Evolutionary conservation across 345 rosid genomes (phyloP), one percentile per base, ranked within the genome.

Genomic region (Carallia pectinifolia): DNA sequence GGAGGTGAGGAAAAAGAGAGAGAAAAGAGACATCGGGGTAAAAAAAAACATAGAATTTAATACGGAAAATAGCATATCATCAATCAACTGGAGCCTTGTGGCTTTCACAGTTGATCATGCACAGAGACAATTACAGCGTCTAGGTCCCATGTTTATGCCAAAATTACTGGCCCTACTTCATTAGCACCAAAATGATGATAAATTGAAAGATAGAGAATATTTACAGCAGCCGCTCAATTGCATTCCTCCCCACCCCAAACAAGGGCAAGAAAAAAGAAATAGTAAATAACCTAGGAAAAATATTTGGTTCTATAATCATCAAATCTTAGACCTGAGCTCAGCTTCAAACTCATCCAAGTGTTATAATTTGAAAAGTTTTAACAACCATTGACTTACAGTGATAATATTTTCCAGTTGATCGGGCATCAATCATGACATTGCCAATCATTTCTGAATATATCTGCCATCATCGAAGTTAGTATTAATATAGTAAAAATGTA

Each of bases 381-480:
- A 23, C 33, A 66, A 17, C 30, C 40, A 73, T 54, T 47, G 17
- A 81, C 98, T 88, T 85, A 95, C 99, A 95, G 64, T 95, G 99
- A 70, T 95, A 95, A 76, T 95, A 92, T 70, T 95, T 95, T 78
- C 98, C 99, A 13, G 97, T 95, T 10, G 99, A 95, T 44, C 99
- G 88, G 59, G 99, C 97, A 86, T 95, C 98, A 67, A 84, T 88
- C 99, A 95, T 95, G 74, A 95, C 97, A 78, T 95, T 95, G 63
- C 97, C 99, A 77, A 95, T 95, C 98, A 92, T 89, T 80, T 95
- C 99, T 48, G 99, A 80, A 81, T 92, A 95, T 30, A 92, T 92
- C 98, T 95, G 87, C 84, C 48, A 81, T 7, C 12, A 15, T 47
- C 37, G 30, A 71, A 63, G 53, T 44, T 18, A 61, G 19, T 17